phyloP scores from a whole-genome alignment of 2,329 filamentous ascomycete genomes.

The Fusarium proliferatum region DNA sequence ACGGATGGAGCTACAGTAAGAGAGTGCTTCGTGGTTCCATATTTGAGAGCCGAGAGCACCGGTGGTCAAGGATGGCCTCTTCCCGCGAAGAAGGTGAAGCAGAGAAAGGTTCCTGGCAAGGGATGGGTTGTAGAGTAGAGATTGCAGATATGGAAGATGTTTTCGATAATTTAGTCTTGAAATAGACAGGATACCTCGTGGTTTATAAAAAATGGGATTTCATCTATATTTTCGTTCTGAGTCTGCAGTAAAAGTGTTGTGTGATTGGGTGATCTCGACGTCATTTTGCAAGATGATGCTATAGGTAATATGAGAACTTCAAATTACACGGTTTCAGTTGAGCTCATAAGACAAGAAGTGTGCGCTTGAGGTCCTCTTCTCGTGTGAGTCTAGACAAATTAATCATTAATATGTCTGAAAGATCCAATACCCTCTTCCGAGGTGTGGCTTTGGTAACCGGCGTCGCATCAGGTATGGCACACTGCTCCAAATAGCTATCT shows the following conservation, averaged over 20 bases:
- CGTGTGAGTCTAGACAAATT: too few species aligned
- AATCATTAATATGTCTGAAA: conserved; percentile 4
- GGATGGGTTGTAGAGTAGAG: conserved; percentile 77
- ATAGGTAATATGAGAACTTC: background rate
- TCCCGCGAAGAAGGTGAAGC: conserved; percentile 84
- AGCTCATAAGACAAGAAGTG: too few species aligned
- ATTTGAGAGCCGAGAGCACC: conserved; percentile 74
- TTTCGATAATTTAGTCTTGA: conserved; percentile 12
- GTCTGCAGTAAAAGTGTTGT: background rate
- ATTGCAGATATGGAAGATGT: background rate
- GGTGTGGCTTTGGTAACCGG: conserved; percentile 49
- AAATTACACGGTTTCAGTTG: background rate
- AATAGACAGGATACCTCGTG: conserved; percentile 41
- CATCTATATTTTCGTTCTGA: background rate
- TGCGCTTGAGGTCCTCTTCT: background rate
- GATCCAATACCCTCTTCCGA: conserved; percentile 38
- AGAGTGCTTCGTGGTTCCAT: conserved; percentile 86
- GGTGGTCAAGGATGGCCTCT: conserved; percentile 84
- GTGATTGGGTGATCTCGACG: conserved; percentile 11
- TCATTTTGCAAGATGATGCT: conserved; percentile 21
- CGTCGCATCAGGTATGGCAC: conserved; percentile 45
- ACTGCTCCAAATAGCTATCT: background rate
- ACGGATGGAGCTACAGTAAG: conserved; percentile 59
- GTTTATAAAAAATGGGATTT: conserved; percentile 10
- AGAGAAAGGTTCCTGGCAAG: conserved; percentile 76